phyloP scores from a whole-genome alignment of 2,329 filamentous ascomycete species.

The Diaporthe sp. region DNA sequence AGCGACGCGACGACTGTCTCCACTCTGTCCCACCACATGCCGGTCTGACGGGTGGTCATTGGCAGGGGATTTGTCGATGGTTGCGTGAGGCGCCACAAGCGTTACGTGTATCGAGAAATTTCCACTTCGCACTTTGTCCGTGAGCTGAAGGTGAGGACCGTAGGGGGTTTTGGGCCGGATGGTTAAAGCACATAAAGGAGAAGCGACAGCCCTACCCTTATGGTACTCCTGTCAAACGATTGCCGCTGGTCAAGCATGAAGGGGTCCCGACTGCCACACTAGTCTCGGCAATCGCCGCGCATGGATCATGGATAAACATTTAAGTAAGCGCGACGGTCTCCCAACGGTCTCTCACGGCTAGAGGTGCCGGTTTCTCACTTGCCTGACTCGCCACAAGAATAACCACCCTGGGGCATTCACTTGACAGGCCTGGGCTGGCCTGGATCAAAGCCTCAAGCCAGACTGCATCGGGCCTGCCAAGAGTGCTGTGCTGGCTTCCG shows the following conservation, averaged over 20 bases:
- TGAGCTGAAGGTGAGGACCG: not conserved
- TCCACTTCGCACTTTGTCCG: not conserved
- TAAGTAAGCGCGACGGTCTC: not conserved
- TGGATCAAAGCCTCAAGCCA: not conserved
- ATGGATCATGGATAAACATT: not conserved
- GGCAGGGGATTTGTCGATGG: constrained; percentile 1
- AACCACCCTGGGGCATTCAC: not conserved
- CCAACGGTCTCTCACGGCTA: not conserved
- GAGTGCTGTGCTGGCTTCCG: not conserved
- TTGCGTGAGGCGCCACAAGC: constrained; percentile 15
- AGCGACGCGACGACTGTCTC: constrained; percentile 11
- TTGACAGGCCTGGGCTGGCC: not conserved
- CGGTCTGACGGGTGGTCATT: constrained; percentile 3
- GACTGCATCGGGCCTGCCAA: not conserved
- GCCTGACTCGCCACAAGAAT: constrained; percentile 9
- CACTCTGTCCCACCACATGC: constrained; percentile 1
- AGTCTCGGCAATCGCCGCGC: not conserved
- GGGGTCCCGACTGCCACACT: not conserved
- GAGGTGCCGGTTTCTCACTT: not conserved
- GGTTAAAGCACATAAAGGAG: not conserved
- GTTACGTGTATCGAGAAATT: constrained; percentile 12
- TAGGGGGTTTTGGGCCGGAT: no score
- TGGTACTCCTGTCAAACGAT: no score
- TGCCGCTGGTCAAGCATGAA: not conserved
- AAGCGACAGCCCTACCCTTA: not conserved